Base-by-base conservation (phyloP, 345 rosid species). In the Lepidium didymum region DNA sequence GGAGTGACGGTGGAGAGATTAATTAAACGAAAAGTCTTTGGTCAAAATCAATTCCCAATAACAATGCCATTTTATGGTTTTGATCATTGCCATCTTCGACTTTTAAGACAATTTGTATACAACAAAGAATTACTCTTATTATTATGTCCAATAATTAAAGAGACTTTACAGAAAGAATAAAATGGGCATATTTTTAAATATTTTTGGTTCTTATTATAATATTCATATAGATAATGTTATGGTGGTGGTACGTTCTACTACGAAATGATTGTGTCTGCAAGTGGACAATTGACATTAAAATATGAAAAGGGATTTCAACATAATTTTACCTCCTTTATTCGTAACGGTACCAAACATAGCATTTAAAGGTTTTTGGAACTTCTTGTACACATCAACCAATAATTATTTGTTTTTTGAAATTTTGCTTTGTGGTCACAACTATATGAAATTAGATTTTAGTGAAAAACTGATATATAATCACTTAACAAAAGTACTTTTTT, bases 191-290 rank as follows among this genome's bases (percentile, higher is more conserved):
- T 25, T 25, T 47, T 72, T 73, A 10, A 19, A 19, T 1, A 19
- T 10, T 53, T 53, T 67, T 21, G 45, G 36, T 29, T 74, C n/a
- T 52, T 68, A 38, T 52, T 68, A 38, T 60, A 45, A 29, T 52
- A 53, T 61, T 52, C 35, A 46, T 43, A 46, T 43, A n/a, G n/a
- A 62, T 55, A 51, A 75, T 37, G 73, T 53, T 31, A 68, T 75
- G 74, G 64, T 75, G 43, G 57, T 34, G 74, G 62, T 72, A 79
- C 74, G 61, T 83, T 85, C 79, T 75, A 78, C 66, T 78, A 51
- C 76, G 72, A 75, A 88, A 91, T 88, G 87, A 88, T 91, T 88
- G 66, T 81, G 87, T 81, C 83, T 81, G 50, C 88, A 80, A 84
- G 87, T 83, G 82, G 88, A 73, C 79, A 42, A 61, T 69, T 72